Evolutionary conservation across 108 stramenopile genomes (phyloP), one percentile per base, ranked within the genome.

Genomic region (Fistulifera solaris): DNA sequence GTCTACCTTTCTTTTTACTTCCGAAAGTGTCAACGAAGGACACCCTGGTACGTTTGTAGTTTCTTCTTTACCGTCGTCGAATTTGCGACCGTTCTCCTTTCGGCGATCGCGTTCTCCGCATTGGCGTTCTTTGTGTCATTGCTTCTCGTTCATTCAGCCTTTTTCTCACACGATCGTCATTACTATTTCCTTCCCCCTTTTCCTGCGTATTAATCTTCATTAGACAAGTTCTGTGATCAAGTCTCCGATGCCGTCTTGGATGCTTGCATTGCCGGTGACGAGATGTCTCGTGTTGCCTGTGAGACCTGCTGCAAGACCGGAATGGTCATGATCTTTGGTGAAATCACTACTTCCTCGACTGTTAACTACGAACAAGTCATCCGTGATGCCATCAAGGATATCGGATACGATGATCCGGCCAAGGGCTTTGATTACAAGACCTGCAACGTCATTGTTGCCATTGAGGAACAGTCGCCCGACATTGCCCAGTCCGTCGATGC

Each of bases 251-350:
- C 96, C 53, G 94, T 97, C 59, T 83, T 97, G 35, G 96, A 97
- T 59, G 96, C 96, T 39, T 96, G 94, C 78, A 63, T 96, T 58
- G 72, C 71, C 59, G 94, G 93, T 54, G 96, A 97, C 58, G 91
- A 92, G 66, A 78, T 78, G 63, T 93, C 94, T 53, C 91, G 94
- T 75, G 96, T 97, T 24, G 96, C 96, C 51, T 97, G 96, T 73
- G 96, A 97, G 72, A 95, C 94, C 54, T 94, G 93, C 78, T 94
- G 93, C 70, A 97, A 97, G 86, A 94, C 94, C 50, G 94, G 94
- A 85, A 97, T 97, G 96, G 94, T 97, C 55, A 97, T 97, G 96
- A 93, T 95, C 58, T 97, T 97, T 67, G 96, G 96, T 48, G 96
- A 97, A 80, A 97, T 97, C 74, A 90, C 93, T 67, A 97, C 96